A percentile compares a stretch with the other conserved stretches of the same genome.
These are phyloP conservation scores for Myochromella boudieri DNA, from an alignment of 768 basidiomycete species.

Conservation along the genomic window DNA sequence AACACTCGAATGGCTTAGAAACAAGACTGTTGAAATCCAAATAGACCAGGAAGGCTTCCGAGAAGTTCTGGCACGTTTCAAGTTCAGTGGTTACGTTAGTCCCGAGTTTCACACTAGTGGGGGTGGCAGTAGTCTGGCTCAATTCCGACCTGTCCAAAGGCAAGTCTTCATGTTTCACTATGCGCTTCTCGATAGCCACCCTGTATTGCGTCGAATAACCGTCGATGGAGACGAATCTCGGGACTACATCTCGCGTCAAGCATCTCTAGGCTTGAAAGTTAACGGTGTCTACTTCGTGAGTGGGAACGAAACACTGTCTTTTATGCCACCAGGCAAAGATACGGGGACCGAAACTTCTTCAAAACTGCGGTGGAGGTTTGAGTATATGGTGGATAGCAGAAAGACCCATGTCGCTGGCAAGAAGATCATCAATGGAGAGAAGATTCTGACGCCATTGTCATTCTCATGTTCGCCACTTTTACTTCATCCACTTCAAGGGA, in stretches of 20 bases:
- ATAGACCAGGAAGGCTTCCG: slow-evolving; percentile 88
- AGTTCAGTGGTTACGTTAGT: slow-evolving; percentile 51
- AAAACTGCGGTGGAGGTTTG: slow-evolving; percentile 75
- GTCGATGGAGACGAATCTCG: slow-evolving; percentile 64
- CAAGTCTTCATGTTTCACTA: slow-evolving; percentile 72
- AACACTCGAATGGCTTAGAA: slow-evolving; percentile 57
- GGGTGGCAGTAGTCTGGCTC: slow-evolving; percentile 47
- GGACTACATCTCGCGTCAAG: slow-evolving; percentile 79
- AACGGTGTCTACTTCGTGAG: slow-evolving; percentile 77
- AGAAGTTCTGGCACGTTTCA: slow-evolving; percentile 56
- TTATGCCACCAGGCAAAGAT: slow-evolving; percentile 19
- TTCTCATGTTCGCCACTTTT: slow-evolving; percentile 76
- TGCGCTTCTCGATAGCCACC: slow-evolving; percentile 62
- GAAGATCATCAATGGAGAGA: slow-evolving; percentile 61
- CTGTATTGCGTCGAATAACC: slow-evolving; percentile 69
- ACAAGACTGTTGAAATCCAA: slow-evolving; percentile 56
- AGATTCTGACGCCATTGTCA: slow-evolving; percentile 66
- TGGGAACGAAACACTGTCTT: slow-evolving; percentile 54
- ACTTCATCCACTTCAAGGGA: slow-evolving; percentile 62
- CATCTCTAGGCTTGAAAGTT: slow-evolving; percentile 61
- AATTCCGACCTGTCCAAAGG: slow-evolving; percentile 62
- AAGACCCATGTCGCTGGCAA: slow-evolving; percentile 44
- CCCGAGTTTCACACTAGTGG: slow-evolving; percentile 27
- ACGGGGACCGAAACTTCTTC: slow-evolving; percentile 18
- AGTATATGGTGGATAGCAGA: slow-evolving; percentile 72